Evolutionary conservation across 179 eudicot species (phyloP).

Genomic region (Beta corolliflora): DNA sequence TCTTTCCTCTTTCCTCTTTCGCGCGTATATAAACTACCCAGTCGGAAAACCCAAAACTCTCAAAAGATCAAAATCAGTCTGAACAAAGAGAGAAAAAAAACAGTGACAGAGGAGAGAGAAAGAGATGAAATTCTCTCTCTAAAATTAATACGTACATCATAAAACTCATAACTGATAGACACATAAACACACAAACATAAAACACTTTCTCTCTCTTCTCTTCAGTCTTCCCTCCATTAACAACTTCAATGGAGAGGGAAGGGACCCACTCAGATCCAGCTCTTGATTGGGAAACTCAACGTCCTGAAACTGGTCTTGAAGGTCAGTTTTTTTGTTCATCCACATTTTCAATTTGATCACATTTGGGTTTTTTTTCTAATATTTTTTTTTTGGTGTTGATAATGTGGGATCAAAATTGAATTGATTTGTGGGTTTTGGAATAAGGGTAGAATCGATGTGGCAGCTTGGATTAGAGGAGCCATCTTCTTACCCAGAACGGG

Average conservation of each 20-base stretch:
- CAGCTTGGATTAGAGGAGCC: slow-evolving; percentile 52
- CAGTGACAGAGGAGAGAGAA: too few relatives aligned
- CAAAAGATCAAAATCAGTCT: background rate
- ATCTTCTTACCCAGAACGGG: slow-evolving; percentile 77
- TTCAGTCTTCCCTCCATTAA: background rate
- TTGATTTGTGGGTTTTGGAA: slow-evolving; percentile 2
- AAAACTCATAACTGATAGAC: too few relatives aligned
- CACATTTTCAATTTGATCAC: background rate
- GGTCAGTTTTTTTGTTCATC: slow-evolving; percentile 40
- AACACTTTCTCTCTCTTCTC: background rate
- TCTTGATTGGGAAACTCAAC: slow-evolving; percentile 49
- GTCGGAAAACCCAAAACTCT: background rate
- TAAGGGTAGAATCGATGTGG: slow-evolving; percentile 72
- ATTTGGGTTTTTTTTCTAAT: slow-evolving; percentile 21
- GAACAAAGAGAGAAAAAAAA: too few relatives aligned
- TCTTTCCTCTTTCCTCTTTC: slow-evolving; percentile 3
- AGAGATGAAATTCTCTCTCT: too few relatives aligned
- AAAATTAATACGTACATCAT: too few relatives aligned
- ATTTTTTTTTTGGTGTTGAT: background rate
- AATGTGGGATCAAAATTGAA: slow-evolving; percentile 18
- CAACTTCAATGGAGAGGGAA: slow-evolving; percentile 30
- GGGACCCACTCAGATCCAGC: slow-evolving; percentile 59
- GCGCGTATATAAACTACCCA: slow-evolving; percentile 15
- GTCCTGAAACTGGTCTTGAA: slow-evolving; percentile 59
- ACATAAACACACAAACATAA: background rate